Percentiles rank a stretch among this genome's conserved stretches.
phyloP scores from a whole-genome alignment of 2,329 filamentous ascomycete species.

The Ophiosphaerella korrae region DNA sequence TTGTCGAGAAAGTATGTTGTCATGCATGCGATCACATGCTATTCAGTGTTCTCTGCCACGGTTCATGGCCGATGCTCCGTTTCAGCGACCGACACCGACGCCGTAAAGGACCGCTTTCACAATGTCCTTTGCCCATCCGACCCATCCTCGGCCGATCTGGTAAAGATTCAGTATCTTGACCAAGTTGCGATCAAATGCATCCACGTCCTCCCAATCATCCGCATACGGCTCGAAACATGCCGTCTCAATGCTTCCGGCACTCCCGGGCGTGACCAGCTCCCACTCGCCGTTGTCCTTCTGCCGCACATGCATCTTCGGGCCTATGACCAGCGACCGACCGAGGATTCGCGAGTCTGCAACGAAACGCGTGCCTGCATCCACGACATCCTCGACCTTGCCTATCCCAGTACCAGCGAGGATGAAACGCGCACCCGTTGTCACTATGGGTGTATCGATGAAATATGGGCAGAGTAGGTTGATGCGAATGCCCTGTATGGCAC shows the following conservation, averaged over 20 bases:
- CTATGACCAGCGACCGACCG: slow-evolving; percentile 63
- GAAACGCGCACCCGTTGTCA: slow-evolving; percentile 53
- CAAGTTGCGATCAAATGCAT: slow-evolving; percentile 61
- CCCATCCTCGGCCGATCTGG: slow-evolving; percentile 59
- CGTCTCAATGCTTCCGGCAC: slow-evolving; percentile 44
- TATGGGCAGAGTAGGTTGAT: slow-evolving; percentile 72
- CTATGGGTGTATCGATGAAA: slow-evolving; percentile 67
- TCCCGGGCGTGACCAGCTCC: slow-evolving; percentile 31
- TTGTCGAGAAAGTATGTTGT: too few relatives aligned
- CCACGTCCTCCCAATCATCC: slow-evolving; percentile 62
- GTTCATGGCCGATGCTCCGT: background rate
- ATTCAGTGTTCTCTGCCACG: background rate
- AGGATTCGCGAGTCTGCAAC: slow-evolving; percentile 63
- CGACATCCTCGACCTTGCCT: slow-evolving; percentile 63
- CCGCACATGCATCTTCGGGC: slow-evolving; percentile 59
- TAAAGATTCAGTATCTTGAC: slow-evolving; percentile 60
- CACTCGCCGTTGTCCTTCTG: slow-evolving; percentile 46
- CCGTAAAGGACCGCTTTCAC: slow-evolving; percentile 34
- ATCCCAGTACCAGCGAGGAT: slow-evolving; percentile 63
- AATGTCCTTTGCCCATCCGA: slow-evolving; percentile 54
- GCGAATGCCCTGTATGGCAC: slow-evolving; percentile 59
- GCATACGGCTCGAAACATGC: slow-evolving; percentile 67
- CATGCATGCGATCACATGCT: too few relatives aligned
- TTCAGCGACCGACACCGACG: slow-evolving; percentile 25
- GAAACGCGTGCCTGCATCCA: slow-evolving; percentile 67